Evolutionary conservation across 805 yeast species (phyloP), one percentile per base, ranked within the genome.

Genomic region (Ogataea pignaliae): DNA sequence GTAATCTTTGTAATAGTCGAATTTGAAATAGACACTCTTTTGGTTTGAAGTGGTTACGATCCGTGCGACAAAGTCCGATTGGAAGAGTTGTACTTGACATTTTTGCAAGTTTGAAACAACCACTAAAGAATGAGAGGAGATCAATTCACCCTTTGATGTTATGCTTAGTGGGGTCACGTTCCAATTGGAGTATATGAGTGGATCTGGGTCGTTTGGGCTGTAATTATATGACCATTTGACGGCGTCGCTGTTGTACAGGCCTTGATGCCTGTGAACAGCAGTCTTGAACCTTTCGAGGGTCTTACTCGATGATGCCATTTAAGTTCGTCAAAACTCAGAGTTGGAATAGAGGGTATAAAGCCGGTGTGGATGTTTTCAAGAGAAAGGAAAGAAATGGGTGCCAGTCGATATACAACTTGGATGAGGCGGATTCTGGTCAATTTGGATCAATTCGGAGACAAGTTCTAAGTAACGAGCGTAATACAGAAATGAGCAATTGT

Each of bases 1-100:
- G 42, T 74, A 75, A 40, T 64, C 65, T 30, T 58, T 43, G 44
- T 64, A 67, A 11, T 68, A 57, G 4, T 65, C 58, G 10, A 74
- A 59, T 43, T 66, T 56, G 16, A 59, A 39, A 38, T 18, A 58
- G 14, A 50, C 42, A 52, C 50, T 67, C 55, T 54, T 69, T 46
- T 53, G 64, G 59, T 46, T 65, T 66, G 50, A 64, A 1, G 76
- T 65, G 11, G 33, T 30, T 31, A 67, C 64, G 17, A 77, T 56
- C 46, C 66, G 71, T 12, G 78, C 52, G 68, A 79, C 29, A 67
- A 72, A 44, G 9, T 44, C 34, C 18, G 43, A 16, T 12, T 47
- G 34, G 36, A 53, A 51, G 3, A 64, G 37, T 37, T 56, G 55
- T 1, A 66, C 40, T 13, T 54, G 41, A 38, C 68, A 64, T 28